Base-by-base conservation (phyloP, 106 monocot species). In the Agapanthus africanus region DNA sequence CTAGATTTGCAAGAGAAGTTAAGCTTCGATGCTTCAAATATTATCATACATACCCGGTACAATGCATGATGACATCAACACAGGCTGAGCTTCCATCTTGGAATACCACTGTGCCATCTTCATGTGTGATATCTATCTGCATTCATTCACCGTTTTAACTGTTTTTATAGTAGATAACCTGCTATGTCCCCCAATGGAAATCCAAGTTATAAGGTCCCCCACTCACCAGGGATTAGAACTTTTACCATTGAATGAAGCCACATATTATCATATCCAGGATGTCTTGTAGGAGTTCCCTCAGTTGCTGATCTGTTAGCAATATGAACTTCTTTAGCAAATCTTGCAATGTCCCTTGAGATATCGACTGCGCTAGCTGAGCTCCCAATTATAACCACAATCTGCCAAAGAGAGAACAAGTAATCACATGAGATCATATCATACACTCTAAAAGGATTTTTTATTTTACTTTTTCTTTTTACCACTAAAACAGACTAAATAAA, bases 211-310 rank as follows among this genome's bases (percentile, higher is more conserved):
- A 41, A 61, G 69, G 16, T 49, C 47, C 57, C n/a, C 41, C 39
- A 76, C 67, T 79, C 74, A 74, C 73, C 73, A 76, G 21, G 61
- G 60, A 30, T 67, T 57, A 82, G 71, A 71, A 50, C 34, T 68
- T 74, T 83, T 87, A 99, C 99, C 99, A 83, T 83, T 47, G 90
- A 67, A 71, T 87, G 92, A 71, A 90, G 81, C 92, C 99, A 99
- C 78, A 99, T 67, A 57, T 93, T 99, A 32, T 87, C 85, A 75
- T 85, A 87, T 13, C 87, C 87, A 73, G 79, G 79, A 30, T 75
- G 83, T 77, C 62, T 83, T 39, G 14, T 60, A 1, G 73, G 69
- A 46, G 75, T 73, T 61, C 46, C 77, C 30, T 27, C 56, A 30
- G 75, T 60, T 60, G 51, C 63, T 15, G 84, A 82, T 70, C 93